These are phyloP conservation scores for Kregervanrija fluxuum DNA, from an alignment of 805 yeast species.

Conservation along the genomic window DNA sequence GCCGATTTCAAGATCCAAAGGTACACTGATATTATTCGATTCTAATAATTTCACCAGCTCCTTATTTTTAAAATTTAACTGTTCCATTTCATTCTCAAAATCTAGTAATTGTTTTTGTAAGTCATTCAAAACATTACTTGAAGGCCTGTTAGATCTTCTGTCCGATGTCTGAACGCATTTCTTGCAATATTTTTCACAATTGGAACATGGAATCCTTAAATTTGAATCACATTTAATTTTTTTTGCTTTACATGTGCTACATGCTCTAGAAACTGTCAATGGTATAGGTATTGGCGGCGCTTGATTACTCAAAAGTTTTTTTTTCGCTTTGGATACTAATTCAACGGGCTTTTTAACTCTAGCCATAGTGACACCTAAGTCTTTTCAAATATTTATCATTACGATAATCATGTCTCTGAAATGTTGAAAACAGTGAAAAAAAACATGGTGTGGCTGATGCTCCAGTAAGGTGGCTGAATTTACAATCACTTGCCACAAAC, in stretches of 20 bases:
- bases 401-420: no score
- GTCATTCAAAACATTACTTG: conserved; percentile 6
- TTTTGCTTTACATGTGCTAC: conserved; percentile 14
- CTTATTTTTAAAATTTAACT: background rate
- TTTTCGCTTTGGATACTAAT: no score
- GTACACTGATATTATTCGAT: no score
- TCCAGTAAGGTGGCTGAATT: no score
- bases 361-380: no score
- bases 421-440: no score
- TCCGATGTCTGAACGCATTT: conserved; percentile 13
- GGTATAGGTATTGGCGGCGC: background rate
- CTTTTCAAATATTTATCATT: no score
- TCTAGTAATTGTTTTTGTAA: conserved; percentile 6
- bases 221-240: conserved; percentile 17
- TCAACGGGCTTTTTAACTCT: no score
- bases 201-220: conserved; percentile 13
- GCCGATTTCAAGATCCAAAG: no score
- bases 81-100: conserved; percentile 3
- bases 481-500: no score
- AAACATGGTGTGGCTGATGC: no score
- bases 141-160: conserved; percentile 13
- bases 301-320: no score
- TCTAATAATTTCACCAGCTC: background rate
- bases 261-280: conserved; percentile 8
- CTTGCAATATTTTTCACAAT: conserved; percentile 8